A percentile compares a stretch with the other conserved stretches of the same genome.
Evolutionary conservation across 768 basidiomycete genomes (phyloP).

Genomic region (Brasilioporus rufonigricans): DNA sequence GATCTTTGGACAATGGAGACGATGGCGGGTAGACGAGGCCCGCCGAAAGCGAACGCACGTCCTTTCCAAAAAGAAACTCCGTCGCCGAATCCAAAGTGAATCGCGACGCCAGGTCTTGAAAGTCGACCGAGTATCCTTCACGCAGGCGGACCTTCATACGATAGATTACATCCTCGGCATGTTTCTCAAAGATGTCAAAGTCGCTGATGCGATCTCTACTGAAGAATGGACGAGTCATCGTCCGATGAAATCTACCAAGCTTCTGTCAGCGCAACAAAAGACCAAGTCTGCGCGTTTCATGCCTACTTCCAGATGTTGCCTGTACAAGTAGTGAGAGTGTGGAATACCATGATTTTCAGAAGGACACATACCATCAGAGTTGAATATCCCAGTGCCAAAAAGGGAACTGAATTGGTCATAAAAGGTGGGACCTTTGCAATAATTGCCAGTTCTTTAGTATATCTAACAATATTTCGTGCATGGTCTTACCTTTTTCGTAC

Average conservation of each 20-base stretch:
- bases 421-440: slow-evolving; percentile 23
- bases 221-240: slow-evolving; percentile 56
- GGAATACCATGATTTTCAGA: background rate
- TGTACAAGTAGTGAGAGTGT: slow-evolving; percentile 6
- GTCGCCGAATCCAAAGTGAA: slow-evolving; percentile 60
- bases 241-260: slow-evolving; percentile 37
- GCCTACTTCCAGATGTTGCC: slow-evolving; percentile 40
- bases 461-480: background rate
- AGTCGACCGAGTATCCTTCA: slow-evolving; percentile 40
- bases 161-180: slow-evolving; percentile 32
- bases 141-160: slow-evolving; percentile 33
- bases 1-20: slow-evolving; percentile 21
- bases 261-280: background rate
- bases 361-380: slow-evolving; percentile 35
- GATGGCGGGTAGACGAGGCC: slow-evolving; percentile 35
- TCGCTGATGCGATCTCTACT: slow-evolving; percentile 37
- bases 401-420: slow-evolving; percentile 26
- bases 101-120: slow-evolving; percentile 42
- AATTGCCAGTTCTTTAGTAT: background rate
- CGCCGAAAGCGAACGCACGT: slow-evolving; percentile 36
- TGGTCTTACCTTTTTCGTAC: slow-evolving; percentile 34
- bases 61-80: slow-evolving; percentile 51
- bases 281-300: background rate
- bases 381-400: slow-evolving; percentile 40
- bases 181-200: slow-evolving; percentile 40